phyloP scores from a whole-genome alignment of 1,139 yeast species.

The Suhomyces ambrosiae region DNA sequence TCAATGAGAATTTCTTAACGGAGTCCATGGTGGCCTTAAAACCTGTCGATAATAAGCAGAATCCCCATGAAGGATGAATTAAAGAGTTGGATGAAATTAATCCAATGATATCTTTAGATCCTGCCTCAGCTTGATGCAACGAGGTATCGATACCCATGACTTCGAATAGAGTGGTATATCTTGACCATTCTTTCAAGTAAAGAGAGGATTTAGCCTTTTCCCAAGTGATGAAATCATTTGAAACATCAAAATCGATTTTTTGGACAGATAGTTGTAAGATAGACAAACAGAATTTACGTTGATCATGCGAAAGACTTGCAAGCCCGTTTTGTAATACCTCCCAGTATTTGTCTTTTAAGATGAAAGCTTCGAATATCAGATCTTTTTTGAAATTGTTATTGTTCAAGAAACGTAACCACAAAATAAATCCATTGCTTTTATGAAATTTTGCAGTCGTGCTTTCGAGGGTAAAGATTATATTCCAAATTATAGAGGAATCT shows the following conservation, averaged over 20 bases:
- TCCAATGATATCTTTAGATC: conserved; percentile 60
- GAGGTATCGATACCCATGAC: conserved; percentile 85
- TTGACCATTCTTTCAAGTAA: conserved; percentile 63
- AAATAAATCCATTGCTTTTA: conserved; percentile 47
- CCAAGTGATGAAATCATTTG: conserved; percentile 53
- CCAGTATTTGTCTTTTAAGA: conserved; percentile 57
- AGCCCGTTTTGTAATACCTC: conserved; percentile 56
- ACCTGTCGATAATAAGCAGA: conserved; percentile 73
- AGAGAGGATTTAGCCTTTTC: conserved; percentile 25
- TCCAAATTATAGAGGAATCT: conserved; percentile 43
- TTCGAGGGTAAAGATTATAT: conserved; percentile 40
- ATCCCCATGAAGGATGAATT: conserved; percentile 72
- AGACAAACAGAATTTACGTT: conserved; percentile 70
- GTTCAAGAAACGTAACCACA: conserved; percentile 58
- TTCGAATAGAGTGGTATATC: conserved; percentile 74
- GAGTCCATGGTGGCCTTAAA: conserved; percentile 78
- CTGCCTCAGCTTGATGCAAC: conserved; percentile 83
- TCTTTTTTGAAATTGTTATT: conserved; percentile 20
- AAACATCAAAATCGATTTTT: conserved; percentile 39
- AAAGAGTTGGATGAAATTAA: conserved; percentile 54
- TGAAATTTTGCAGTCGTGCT: conserved; percentile 31
- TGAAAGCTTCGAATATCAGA: conserved; percentile 32
- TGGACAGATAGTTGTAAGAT: conserved; percentile 65
- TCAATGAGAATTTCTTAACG: conserved; percentile 66
- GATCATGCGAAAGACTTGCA: conserved; percentile 62